Evolutionary conservation across 2,329 filamentous ascomycete genomes (phyloP), one percentile per base, ranked within the genome.

Genomic region (Fusarium annulatum): DNA sequence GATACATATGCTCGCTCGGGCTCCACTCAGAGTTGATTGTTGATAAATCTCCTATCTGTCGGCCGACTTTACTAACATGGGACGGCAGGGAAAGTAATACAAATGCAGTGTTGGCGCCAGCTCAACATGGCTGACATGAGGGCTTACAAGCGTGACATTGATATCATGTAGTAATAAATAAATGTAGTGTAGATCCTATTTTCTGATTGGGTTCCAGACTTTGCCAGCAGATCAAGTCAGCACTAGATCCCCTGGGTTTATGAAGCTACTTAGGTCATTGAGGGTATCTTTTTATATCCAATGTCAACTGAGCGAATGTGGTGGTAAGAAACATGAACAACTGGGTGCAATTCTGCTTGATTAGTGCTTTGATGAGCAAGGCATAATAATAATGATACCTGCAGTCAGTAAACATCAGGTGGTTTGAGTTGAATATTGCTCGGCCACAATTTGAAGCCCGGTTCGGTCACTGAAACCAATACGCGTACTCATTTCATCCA

Each of bases 401-500:
- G 23, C 46, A 36, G 23, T 34, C 38, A 45, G 38, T 43, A 33
- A 49, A 28, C 30, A 39, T 46, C 59, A 48, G 33, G 46, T 34
- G 41, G 23, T 46, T 63, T 23, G 23, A 41, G 26, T 42, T 36
- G n/a, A 43, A 41, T 34, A 52, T 28, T 43, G 18, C 33, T 64
- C 38, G 56, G 56, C 45, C 38, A 43, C 26, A 39, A 14, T 26
- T 34, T 38, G 33, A 59, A 45, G 33, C 57, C 61, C 30, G 52
- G 42, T 58, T 48, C 53, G 49, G 67, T 48, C 45, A 28, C 49
- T 14, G 48, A 45, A 33, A 46, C 23, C 38, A 71, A 71, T 71
- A 71, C 61, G 68, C 67, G 68, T 71, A 71, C 53, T 46, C 23
- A 42, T 52, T 49, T 46, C 18, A 42, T 52, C 33, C 41, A 38